Base-by-base conservation (phyloP, 2,329 filamentous ascomycete species). In the Fusarium agapanthi region DNA sequence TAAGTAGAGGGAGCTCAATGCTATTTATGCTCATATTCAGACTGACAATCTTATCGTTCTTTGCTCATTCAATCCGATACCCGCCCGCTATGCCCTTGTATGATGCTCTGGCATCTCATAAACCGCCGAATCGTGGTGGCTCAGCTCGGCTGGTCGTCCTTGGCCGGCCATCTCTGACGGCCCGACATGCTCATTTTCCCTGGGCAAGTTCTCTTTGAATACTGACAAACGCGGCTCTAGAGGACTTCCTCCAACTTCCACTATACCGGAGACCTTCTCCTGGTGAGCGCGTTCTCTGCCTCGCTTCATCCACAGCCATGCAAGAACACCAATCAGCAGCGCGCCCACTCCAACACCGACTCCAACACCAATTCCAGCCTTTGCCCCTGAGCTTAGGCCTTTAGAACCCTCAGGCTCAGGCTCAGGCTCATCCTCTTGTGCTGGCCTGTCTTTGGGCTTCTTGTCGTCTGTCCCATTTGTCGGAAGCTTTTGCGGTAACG, bases 21-120 rank as follows among this genome's bases (percentile, higher is more conserved):
- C 6, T 35, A 51, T 22, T 34, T 8, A 34, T 51, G 6, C 30
- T 26, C 16, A 24, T 20, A 4, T 35, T 20, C 12, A 40, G n/a
- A 3, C 15, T 57, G 14, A 7, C 35, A 55, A 41, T 55, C 47
- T 55, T 55, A 55, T 55, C n/a, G 11, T 8, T 16, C 30, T n/a
- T 24, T 20, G 22, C 5, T 35, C 47, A 24, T 35, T 51, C 30
- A 35, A 34, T 24, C 20, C 6, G 14, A 41, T 34, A 13, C 18
- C 8, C 22, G 8, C n/a, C n/a, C 5, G 16, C 10, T 13, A 53
- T 32, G 16, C 20, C 14, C 47, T 34, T 15, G 28, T 15, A 28
- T 60, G 30, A 26, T 60, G 57, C n/a, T 26, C 57, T 14, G 57
- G 57, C 15, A 60, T 34, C 47, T 60, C 47, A 10, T 60, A 55